Base-by-base conservation (phyloP, 1,284 basidiomycete genomes). In the Cutaneotrichosporon cutaneum region DNA sequence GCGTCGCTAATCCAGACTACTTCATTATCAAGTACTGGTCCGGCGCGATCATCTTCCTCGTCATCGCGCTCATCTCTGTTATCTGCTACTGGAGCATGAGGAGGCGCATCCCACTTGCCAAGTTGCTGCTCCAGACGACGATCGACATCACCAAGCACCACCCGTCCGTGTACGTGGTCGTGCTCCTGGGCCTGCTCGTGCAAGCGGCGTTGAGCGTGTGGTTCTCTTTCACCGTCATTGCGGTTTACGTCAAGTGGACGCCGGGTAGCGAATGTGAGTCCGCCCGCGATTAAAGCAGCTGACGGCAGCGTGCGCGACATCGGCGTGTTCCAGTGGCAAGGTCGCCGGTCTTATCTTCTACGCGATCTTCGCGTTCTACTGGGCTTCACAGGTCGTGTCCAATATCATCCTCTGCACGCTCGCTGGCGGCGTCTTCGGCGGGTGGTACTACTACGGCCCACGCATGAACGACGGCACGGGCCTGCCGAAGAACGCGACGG, bases 141-240 rank as follows among this genome's bases (percentile, higher is more conserved):
- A 90, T 92, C 82, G 90, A 92, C 69, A 84, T 92, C 44, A 84
- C 88, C 50, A 92, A 92, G 72, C 88, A 90, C 70, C 89, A 93
- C 77, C 85, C 83, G 61, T 87, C 86, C 51, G 90, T 92, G 26
- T 93, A 90, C 72, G 80, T 86, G n/a, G 88, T 92, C 16, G 88
- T 88, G 1, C 85, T 94, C 67, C 67, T 83, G 35, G 86, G 88
- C 2, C 80, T 92, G 10, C 68, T 91, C 56, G 55, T 91, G 2
- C 89, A 92, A 71, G 85, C 90, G 0, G 85, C 83, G 3, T 74
- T 89, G 44, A 85, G 85, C 60, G 85, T 89, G 83, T 90, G 80
- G 55, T 70, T 68, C 54, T 59, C 70, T 16, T 73, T 73, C 65
- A 77, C 77, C 22, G 68, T 67, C 22, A 67, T 78, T 27, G 75